Base-by-base conservation (phyloP, 2,329 filamentous ascomycete species). In the Calonectria crousiana region DNA sequence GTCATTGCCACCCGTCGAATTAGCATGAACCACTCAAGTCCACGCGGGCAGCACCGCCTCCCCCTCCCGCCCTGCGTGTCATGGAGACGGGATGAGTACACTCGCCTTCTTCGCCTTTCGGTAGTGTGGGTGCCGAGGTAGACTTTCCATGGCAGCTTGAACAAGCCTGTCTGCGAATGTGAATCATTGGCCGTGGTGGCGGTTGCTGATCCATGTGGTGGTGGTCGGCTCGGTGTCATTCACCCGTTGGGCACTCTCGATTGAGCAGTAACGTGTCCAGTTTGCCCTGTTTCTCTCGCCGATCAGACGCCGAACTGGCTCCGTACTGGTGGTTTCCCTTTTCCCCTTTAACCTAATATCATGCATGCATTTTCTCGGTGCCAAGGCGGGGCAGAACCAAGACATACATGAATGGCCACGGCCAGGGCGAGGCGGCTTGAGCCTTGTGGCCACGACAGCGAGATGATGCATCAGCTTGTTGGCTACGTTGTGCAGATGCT, bases 21-120 rank as follows among this genome's bases (percentile, higher is more conserved):
- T 47, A 65, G 60, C 60, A 65, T 65, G 60, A 65, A 65, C 60
- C 60, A 49, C 26, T 32, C 56, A 26, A 47, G 60, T 34, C 60
- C 60, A 65, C 60, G 60, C 60, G 60, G 56, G 60, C 60, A 49
- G 44, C 41, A 65, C 60, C 60, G 41, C 60, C 38, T 65, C 60
- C 41, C 60, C 41, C 56, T 41, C 36, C 28, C 28, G 30, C 60
- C 14, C 60, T 65, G 41, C 38, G 41, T 26, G 38, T 34, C 38
- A 65, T 65, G 41, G 26, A 65, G 41, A 65, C 38, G 56, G 34
- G 56, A 62, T 62, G 56, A 62, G 28, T 41, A 62, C 34, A 26
- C 41, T 20, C 36, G 23, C 60, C 23, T 34, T 65, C 60, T 34
- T 30, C 60, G 26, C 26, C 51, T 53, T 32, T 47, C 38, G 60